Conservation (phyloP, 2,329 filamentous ascomycete genomes). For the Pyrenophora graminea region DNA sequence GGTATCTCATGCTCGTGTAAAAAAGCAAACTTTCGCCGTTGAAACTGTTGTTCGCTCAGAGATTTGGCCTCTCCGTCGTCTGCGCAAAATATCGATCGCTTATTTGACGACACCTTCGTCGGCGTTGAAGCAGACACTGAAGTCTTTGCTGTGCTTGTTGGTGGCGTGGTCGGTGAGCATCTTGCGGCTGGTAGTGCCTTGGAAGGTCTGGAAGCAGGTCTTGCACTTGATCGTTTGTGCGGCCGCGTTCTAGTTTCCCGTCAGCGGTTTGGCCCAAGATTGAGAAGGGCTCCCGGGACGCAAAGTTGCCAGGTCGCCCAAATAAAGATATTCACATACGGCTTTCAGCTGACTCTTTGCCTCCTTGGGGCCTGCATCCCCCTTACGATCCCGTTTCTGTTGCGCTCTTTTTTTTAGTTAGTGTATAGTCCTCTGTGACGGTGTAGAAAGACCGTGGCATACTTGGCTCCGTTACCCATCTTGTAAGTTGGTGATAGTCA, state of each 20-base stretch:
- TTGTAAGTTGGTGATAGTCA: slow-evolving; percentile 24
- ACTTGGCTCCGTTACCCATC: slow-evolving; percentile 48
- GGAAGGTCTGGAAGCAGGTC: slow-evolving; percentile 77
- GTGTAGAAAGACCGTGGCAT: slow-evolving; percentile 11
- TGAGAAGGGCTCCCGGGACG: background rate
- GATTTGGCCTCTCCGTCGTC: slow-evolving; percentile 2
- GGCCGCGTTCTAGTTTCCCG: slow-evolving; percentile 63
- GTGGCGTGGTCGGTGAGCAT: slow-evolving; percentile 72
- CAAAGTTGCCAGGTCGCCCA: background rate
- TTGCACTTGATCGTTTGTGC: slow-evolving; percentile 78
- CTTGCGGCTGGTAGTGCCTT: slow-evolving; percentile 74
- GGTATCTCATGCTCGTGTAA: slow-evolving; percentile 28
- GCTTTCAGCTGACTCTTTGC: slow-evolving; percentile 45
- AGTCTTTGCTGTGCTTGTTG: slow-evolving; percentile 77
- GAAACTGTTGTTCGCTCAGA: slow-evolving; percentile 4
- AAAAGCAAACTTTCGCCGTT: slow-evolving; percentile 16
- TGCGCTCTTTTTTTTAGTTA: slow-evolving; percentile 35
- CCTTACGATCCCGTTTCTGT: slow-evolving; percentile 47
- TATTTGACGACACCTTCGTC: slow-evolving; percentile 40
- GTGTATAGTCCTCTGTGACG: slow-evolving; percentile 6
- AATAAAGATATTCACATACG: slow-evolving; percentile 19
- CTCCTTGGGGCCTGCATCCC: slow-evolving; percentile 37
- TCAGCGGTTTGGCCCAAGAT: slow-evolving; percentile 4
- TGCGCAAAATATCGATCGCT: background rate
- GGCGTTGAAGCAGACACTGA: slow-evolving; percentile 68